Base-by-base conservation (phyloP, 257 asterid genomes). In the Linderniella brevidens region DNA sequence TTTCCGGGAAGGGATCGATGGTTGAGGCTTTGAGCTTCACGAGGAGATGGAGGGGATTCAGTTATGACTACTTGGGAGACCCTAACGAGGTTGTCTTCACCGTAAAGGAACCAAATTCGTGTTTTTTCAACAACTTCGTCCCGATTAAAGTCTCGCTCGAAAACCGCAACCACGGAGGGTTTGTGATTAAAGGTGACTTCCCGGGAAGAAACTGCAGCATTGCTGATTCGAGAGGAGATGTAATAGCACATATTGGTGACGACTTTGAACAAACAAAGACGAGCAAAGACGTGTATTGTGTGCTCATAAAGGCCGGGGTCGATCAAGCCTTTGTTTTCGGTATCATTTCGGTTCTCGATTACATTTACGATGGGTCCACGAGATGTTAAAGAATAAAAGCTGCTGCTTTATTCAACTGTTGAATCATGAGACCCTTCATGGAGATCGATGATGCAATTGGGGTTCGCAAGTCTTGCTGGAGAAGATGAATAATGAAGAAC, bases 271-370 rank as follows among this genome's bases (percentile, higher is more conserved):
- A 55, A 39, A 58, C 72, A 55, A 68, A 74, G 79, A 44, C 53
- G 52, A 50, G 74, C 65, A 73, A 66, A 42, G 97, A 86, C 50
- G 20, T 79, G 48, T 86, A 86, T 64, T 61, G 64, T 40, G 92
- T 86, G 14, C 69, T 55, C 8, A 61, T 82, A 59, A 86, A 77
- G 62, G 68, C 87, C 0, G 97, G 94, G 43, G 68, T 77, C 11
- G 97, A 86, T 64, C 87, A 86, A 59, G 94, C 85, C 1, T 86
- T 86, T 66, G 76, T 82, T 41, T 63, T 82, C 16, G 97, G 97
- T 55, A 82, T 86, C 3, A 77, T 86, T 38, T 80, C 92, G 11
- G 74, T 86, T 64, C 93, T 86, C 35, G 97, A 86, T 50, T 82
- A 86, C 68, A 73, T 79, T 42, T 82, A 77, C 39, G 93, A 73